Base-by-base conservation (phyloP, 2,329 filamentous ascomycete genomes). In the Pseudocercospora cruenta region DNA sequence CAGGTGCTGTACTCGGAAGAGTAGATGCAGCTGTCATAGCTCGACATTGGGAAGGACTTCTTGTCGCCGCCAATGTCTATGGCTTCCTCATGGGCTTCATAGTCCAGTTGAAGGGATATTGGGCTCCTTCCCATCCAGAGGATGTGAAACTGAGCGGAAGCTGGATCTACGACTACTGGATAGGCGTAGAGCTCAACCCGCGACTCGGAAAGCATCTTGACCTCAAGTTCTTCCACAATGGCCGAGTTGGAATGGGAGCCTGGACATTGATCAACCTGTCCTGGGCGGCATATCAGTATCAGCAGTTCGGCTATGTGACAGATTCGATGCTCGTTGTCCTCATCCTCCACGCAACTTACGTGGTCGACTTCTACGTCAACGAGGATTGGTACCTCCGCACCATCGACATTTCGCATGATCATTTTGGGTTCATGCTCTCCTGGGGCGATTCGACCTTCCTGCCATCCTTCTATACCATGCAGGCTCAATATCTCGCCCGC, bases 341-440 rank as follows among this genome's bases (percentile, higher is more conserved):
- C 43, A 60, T 69, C 60, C 60, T 70, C n/a, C 69, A 70, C 24
- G 67, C 62, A 8, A 59, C 65, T 28, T 70, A 70, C 36, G 69
- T 70, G 16, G 60, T 70, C 26, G 69, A 70, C 65, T 70, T 70
- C 67, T 69, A 69, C 55, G 47, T 65, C 60, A 69, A 70, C 61
- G 69, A 70, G 53, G 64, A 65, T 63, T 70, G 69, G 67, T 69
- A 70, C 49, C 65, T 65, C 1, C 58, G 69, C 21, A 71, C 69
- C 1, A 67, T 71, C 60, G 69, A 71, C 45, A 71, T 71, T 60
- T 64, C 59, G 63, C 69, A 71, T 62, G 69, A 71, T 19, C 69
- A 71, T 24, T 71, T 71, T 51, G 69, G 69, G n/a, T 69, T 71
- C 60, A 69, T 69, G 67, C 62, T 71, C 2, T 68, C 69, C 4